A percentile compares a stretch with the other conserved stretches of the same genome.
Conservation (phyloP, 805 yeast species). For the Sugiyamaella qingdaonensis region DNA sequence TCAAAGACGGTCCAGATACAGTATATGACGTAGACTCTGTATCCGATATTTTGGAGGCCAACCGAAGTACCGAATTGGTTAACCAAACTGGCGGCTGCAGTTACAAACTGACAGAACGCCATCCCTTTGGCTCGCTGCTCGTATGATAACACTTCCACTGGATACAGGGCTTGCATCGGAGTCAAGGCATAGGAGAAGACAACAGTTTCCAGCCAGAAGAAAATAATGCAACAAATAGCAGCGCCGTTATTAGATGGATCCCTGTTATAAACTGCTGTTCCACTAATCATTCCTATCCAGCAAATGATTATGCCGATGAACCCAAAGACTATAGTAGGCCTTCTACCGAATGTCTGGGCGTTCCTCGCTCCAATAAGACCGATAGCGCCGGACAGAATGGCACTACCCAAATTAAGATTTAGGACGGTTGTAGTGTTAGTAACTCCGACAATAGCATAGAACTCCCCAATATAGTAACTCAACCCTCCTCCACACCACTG, state of each 20-base stretch:
- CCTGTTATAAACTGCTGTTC: slow-evolving; percentile 21
- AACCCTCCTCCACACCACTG: slow-evolving; percentile 11
- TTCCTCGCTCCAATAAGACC: slow-evolving; percentile 19
- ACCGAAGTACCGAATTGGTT: slow-evolving; percentile 25
- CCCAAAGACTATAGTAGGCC: slow-evolving; percentile 24
- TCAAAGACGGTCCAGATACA: slow-evolving; percentile 30
- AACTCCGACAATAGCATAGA: slow-evolving; percentile 10
- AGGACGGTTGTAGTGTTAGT: slow-evolving; percentile 7
- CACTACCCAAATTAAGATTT: slow-evolving; percentile 8
- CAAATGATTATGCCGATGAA: slow-evolving; percentile 20
- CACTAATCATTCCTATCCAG: slow-evolving; percentile 25
- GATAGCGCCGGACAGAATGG: background rate
- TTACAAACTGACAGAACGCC: slow-evolving; percentile 24
- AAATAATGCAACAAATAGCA: slow-evolving; percentile 17
- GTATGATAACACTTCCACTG: slow-evolving; percentile 27
- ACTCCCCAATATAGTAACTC: slow-evolving; percentile 9
- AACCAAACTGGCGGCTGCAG: slow-evolving; percentile 29
- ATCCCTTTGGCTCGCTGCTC: slow-evolving; percentile 27
- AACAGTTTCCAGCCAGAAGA: slow-evolving; percentile 6
- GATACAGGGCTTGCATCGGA: slow-evolving; percentile 35
- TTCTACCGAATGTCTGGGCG: slow-evolving; percentile 26
- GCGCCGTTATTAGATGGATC: slow-evolving; percentile 24
- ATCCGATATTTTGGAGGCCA: slow-evolving; percentile 31
- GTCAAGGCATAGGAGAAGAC: slow-evolving; percentile 28
- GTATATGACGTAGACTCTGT: slow-evolving; percentile 32